These are phyloP conservation scores for Staphylotrichum tortipilum DNA, from an alignment of 495 filamentous ascomycete species.

Conservation along the genomic window DNA sequence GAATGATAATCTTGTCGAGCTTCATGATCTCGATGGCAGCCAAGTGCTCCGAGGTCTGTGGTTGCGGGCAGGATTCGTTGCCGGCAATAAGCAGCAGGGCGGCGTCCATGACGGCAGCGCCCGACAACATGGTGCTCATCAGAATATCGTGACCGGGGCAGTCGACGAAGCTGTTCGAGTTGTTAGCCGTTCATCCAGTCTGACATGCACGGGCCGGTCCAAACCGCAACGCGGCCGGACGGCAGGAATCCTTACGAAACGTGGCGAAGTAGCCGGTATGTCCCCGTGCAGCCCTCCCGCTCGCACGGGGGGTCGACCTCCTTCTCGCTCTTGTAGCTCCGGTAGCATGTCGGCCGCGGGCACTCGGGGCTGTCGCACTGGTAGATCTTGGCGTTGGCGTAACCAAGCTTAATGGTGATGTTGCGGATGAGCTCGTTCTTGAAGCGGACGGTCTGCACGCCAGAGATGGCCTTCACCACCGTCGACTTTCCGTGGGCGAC, in stretches of 20 bases:
- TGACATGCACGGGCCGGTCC: no score
- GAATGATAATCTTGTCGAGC: slow-evolving; percentile 93
- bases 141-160: slow-evolving; percentile 99
- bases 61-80: slow-evolving; percentile 97
- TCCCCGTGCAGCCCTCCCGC: slow-evolving; percentile 78
- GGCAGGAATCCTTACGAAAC: slow-evolving; percentile 76
- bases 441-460: slow-evolving; percentile 96
- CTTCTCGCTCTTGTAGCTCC: slow-evolving; percentile 97
- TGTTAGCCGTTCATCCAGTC: slow-evolving; percentile 10
- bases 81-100: slow-evolving; percentile 93
- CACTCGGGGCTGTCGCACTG: slow-evolving; percentile 90
- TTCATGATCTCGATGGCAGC: slow-evolving; percentile 99
- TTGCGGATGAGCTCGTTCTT: slow-evolving; percentile 99
- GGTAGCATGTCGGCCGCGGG: slow-evolving; percentile 89
- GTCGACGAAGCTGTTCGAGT: slow-evolving; percentile 69
- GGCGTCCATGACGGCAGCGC: slow-evolving; percentile 98
- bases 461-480: slow-evolving; percentile 97
- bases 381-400: slow-evolving; percentile 99
- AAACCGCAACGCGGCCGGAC: no score
- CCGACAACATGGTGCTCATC: slow-evolving; percentile 99
- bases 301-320: slow-evolving; percentile 94
- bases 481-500: slow-evolving; percentile 98
- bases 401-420: slow-evolving; percentile 99
- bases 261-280: slow-evolving; percentile 75
- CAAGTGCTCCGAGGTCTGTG: slow-evolving; percentile 97